Conservation (phyloP, 257 asterid species). For the Solanum habrochaites region DNA sequence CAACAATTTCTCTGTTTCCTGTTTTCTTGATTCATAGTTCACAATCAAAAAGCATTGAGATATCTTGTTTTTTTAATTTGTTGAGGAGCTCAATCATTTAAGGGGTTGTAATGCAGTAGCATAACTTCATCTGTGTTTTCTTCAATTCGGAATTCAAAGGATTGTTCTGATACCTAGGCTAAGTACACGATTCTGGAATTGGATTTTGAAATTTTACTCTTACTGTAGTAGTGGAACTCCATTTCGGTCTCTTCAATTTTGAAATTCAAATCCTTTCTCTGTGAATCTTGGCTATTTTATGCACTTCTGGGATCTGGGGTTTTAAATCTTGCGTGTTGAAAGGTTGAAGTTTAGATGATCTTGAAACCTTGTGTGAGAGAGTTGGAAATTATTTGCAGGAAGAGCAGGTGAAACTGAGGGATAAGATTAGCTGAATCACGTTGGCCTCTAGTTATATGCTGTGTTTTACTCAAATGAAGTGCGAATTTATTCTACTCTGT, state of each 20-base stretch:
- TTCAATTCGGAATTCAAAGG: background rate
- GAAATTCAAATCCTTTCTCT: background rate
- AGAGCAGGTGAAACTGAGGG: conserved; percentile 21
- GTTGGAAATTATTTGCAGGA: background rate
- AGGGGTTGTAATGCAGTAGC: background rate
- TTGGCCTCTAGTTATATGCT: background rate
- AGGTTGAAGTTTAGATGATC: background rate
- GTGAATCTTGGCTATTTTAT: background rate
- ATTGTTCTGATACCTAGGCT: background rate
- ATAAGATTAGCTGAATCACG: background rate
- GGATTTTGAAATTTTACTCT: background rate
- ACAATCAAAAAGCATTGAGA: background rate
- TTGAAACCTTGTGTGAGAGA: background rate
- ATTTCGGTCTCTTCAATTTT: background rate
- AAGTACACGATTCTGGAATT: background rate
- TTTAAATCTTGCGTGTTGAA: background rate
- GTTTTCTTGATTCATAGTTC: background rate
- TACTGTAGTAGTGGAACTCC: background rate
- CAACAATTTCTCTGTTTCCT: background rate
- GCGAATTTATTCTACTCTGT: background rate
- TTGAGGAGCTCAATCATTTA: background rate
- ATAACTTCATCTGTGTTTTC: background rate
- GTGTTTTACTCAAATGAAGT: background rate
- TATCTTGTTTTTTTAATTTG: background rate
- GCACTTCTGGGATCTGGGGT: background rate